These are phyloP conservation scores for Cadophora luteo-olivacea DNA, from an alignment of 2,329 filamentous ascomycete genomes.

Conservation along the genomic window DNA sequence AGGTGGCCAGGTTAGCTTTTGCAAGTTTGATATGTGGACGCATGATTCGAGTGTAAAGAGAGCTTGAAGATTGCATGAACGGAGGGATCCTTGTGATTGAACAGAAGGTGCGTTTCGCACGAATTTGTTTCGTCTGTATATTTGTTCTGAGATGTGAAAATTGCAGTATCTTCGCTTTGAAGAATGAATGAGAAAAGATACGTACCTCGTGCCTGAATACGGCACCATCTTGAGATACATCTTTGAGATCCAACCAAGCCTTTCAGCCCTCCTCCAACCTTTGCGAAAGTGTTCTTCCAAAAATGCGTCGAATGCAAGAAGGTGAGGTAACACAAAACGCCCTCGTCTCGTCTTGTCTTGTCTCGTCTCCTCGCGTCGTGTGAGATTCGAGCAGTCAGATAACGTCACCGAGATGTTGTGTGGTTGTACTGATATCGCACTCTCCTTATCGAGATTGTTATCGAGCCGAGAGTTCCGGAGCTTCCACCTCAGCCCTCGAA, in stretches of 20 bases:
- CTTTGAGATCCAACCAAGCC: not conserved
- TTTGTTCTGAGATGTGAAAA: not conserved
- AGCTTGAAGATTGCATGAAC: not conserved
- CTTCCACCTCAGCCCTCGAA: not conserved
- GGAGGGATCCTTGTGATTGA: not conserved
- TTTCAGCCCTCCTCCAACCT: not conserved
- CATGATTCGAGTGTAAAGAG: not conserved
- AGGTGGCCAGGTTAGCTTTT: constrained; percentile 5
- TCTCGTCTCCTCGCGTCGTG: not conserved
- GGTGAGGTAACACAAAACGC: not conserved
- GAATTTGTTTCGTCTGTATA: not conserved
- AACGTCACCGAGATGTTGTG: not conserved
- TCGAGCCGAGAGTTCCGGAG: constrained; percentile 14
- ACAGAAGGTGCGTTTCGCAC: not conserved
- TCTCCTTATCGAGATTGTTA: constrained; percentile 3
- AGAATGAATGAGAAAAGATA: not conserved
- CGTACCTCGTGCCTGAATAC: constrained; percentile 19
- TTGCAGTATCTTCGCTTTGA: not conserved
- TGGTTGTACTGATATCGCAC: not conserved
- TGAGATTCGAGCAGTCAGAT: not conserved
- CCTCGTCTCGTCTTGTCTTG: not conserved
- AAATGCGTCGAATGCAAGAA: not conserved
- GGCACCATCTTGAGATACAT: constrained; percentile 16
- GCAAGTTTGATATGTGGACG: not conserved
- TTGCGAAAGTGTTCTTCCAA: not conserved